Evolutionary conservation across 371 early-diverging fungal species (phyloP).

Genomic region (Mucor velutinosus): DNA sequence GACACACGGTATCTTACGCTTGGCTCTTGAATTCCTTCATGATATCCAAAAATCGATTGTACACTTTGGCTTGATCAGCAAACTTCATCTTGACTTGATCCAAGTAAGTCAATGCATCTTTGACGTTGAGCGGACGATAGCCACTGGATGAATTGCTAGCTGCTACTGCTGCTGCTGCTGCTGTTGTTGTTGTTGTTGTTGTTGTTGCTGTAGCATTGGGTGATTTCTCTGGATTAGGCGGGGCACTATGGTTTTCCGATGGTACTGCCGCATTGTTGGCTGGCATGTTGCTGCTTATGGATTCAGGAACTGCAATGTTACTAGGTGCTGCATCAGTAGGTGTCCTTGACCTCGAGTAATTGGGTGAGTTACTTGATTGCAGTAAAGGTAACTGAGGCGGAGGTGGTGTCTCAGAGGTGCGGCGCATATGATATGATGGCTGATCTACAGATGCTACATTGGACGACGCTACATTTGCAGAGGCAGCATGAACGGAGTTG

Average conservation of each 20-base stretch:
- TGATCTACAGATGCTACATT: not conserved
- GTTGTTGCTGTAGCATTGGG: not conserved
- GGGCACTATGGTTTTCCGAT: not conserved
- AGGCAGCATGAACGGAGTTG: slow-evolving; percentile 7
- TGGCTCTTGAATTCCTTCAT: slow-evolving; percentile 99
- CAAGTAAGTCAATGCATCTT: slow-evolving; percentile 95
- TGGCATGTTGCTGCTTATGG: not conserved
- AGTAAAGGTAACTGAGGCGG: not conserved
- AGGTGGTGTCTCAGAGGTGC: not conserved
- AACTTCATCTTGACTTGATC: slow-evolving; percentile 97
- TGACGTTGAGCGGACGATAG: slow-evolving; percentile 59
- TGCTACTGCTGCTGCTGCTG: not conserved
- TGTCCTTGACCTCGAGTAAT: slow-evolving; percentile 9
- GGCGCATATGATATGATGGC: not conserved
- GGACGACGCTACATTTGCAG: not conserved
- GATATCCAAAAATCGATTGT: slow-evolving; percentile 96
- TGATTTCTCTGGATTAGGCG: not conserved
- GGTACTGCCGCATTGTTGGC: not conserved
- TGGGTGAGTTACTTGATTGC: slow-evolving; percentile 4
- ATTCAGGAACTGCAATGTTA: not conserved
- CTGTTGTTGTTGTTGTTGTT: not conserved
- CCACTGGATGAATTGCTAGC: slow-evolving; percentile 4
- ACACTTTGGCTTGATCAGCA: slow-evolving; percentile 88
- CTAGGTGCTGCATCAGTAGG: not conserved
- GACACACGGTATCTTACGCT: slow-evolving; percentile 52